Base-by-base conservation (phyloP, 495 filamentous ascomycete genomes). In the Aspergillus saccharolyticus region DNA sequence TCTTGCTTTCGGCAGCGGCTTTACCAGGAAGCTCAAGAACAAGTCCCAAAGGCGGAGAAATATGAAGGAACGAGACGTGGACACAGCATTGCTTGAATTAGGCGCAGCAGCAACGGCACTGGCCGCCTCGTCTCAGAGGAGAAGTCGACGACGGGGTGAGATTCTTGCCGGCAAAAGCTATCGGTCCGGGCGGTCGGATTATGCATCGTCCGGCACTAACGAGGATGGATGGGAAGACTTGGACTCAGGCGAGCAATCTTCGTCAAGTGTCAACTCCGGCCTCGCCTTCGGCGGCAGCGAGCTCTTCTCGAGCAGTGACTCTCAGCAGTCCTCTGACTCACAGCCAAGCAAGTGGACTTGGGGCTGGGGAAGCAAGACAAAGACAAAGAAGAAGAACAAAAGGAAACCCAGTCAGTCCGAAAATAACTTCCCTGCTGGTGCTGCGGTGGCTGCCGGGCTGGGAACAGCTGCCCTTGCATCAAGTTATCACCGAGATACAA, bases 151-250 rank as follows among this genome's bases (percentile, higher is more conserved):
- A 68, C 55, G 72, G 52, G 72, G 78, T 55, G 64, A 76, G 58
- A 67, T 73, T 48, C 60, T 80, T 10, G 73, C 70, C 33, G 66
- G 73, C 49, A 75, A 74, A 55, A 74, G 77, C n/a, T 63, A 65
- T 33, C 64, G 66, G 14, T 63, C 60, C 1, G 63, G 65, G 47
- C 66, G 67, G 30, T 60, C 66, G 8, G 65, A 69, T 42, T 66
- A 68, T 47, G 57, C 66, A 16, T 70, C 68, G 5, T 72, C 73
- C 22, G 69, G 62, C 24, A 65, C 56, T 3, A 72, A 76, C 15
- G 80, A 83, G 25, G 83, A 82, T n/a, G 79, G 71, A n/a, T 87
- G 84, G 85, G 78, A 85, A 49, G 81, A 83, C 63, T 77, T 80
- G 9, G 73, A 75, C 21, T 81, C 82, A 0, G 79, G 79, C 25